A percentile compares a stretch with the other conserved stretches of the same genome.
Evolutionary conservation across 257 asterid genomes (phyloP).

Genomic region (Solanum gandarillasii): DNA sequence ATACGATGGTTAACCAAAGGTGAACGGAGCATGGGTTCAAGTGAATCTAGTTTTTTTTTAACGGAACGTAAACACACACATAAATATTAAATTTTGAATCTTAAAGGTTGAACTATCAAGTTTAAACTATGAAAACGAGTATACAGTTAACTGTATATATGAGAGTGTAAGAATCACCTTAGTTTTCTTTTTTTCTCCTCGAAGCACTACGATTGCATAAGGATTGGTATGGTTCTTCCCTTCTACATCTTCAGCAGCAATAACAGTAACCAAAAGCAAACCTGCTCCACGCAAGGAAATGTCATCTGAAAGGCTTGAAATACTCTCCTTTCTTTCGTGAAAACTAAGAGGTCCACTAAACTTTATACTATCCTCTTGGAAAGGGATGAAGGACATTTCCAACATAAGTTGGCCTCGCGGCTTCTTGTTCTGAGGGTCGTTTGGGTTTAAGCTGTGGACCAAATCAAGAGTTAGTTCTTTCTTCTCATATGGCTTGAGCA

Average conservation of each 20-base stretch:
- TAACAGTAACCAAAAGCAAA: constrained; percentile 41
- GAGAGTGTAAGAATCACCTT: constrained; percentile 33
- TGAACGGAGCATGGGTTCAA: neutral
- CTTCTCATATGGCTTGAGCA: constrained; percentile 47
- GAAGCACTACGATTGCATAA: constrained; percentile 35
- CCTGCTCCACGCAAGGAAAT: constrained; percentile 45
- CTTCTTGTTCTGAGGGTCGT: constrained; percentile 47
- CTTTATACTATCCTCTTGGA: constrained; percentile 49
- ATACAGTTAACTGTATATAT: neutral
- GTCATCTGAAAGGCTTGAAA: constrained; percentile 11
- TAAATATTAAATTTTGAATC: neutral
- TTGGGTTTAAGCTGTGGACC: constrained; percentile 41
- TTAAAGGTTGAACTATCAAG: neutral
- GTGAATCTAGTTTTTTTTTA: neutral
- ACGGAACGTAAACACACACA: neutral
- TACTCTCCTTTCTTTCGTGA: constrained; percentile 8
- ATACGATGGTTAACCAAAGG: neutral
- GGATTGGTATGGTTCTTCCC: constrained; percentile 61
- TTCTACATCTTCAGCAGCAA: constrained; percentile 55
- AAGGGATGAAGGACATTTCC: constrained; percentile 54
- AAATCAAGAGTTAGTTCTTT: constrained; percentile 37
- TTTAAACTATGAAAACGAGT: neutral
- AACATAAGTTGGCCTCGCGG: constrained; percentile 40
- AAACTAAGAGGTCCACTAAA: constrained; percentile 10
- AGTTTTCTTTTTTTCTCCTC: constrained; percentile 59